A percentile compares a stretch with the other conserved stretches of the same genome.
Conservation (phyloP, 2,329 filamentous ascomycete genomes). For the Talaromyces albobiverticillius region DNA sequence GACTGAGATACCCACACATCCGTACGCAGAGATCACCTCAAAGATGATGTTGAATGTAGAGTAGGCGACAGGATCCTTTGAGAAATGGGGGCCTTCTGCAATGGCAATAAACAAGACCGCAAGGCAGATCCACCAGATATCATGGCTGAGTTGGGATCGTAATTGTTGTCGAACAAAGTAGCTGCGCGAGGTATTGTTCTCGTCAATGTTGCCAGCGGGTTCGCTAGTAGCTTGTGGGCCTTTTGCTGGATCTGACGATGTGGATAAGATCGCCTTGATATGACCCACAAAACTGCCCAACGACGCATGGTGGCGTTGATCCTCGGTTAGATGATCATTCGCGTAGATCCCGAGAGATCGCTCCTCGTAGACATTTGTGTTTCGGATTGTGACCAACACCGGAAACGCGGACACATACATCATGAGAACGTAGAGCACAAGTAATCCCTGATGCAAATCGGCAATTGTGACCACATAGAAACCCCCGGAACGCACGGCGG, state of each 20-base stretch:
- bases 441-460: conserved; percentile 54
- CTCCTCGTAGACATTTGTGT: conserved; percentile 71
- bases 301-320: conserved; percentile 19
- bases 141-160: conserved; percentile 63
- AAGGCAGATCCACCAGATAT: conserved; percentile 64
- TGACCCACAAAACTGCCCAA: conserved; percentile 26
- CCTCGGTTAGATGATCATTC: conserved; percentile 26
- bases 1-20: conserved; percentile 60
- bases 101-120: conserved; percentile 59
- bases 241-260: conserved; percentile 18
- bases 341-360: conserved; percentile 55
- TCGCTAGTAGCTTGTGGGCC: not conserved
- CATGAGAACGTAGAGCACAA: conserved; percentile 55
- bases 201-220: conserved; percentile 15
- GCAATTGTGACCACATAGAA: conserved; percentile 65
- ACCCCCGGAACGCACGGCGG: conserved; percentile 63
- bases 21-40: conserved; percentile 51
- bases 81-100: conserved; percentile 58
- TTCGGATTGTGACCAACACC: conserved; percentile 45
- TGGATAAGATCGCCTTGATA: conserved; percentile 23
- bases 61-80: conserved; percentile 50
- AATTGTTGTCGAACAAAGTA: conserved; percentile 57
- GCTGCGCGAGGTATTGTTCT: conserved; percentile 34
- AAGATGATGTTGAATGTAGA: conserved; percentile 59
- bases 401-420: conserved; percentile 39